phyloP scores from a whole-genome alignment of 805 yeast species.

The Cyberlindnera mississippiensis region DNA sequence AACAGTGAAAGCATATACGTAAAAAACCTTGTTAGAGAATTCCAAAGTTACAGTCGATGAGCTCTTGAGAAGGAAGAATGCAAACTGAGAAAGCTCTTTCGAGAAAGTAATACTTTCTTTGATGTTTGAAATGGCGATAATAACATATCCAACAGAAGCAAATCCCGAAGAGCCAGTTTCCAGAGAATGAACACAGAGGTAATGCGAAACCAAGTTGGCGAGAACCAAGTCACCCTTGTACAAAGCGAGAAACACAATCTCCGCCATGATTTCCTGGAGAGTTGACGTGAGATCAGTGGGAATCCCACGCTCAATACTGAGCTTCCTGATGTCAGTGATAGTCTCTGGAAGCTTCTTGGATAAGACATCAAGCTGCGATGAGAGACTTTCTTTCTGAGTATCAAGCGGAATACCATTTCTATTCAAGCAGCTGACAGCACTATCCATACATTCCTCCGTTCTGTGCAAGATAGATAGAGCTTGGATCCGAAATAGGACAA shows the following conservation, averaged over 20 bases:
- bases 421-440: conserved; percentile 34
- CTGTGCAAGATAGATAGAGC: conserved; percentile 19
- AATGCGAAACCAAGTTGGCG: conserved; percentile 31
- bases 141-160: conserved; percentile 37
- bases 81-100: conserved; percentile 38
- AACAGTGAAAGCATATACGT: conserved; percentile 37
- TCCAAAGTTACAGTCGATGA: conserved; percentile 31
- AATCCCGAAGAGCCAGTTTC: conserved; percentile 38
- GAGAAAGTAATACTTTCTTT: conserved; percentile 34
- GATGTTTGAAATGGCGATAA: conserved; percentile 36
- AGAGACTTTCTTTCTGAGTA: conserved; percentile 27
- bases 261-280: conserved; percentile 39
- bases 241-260: conserved; percentile 35
- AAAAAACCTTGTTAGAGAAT: conserved; percentile 37
- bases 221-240: conserved; percentile 28
- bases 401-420: conserved; percentile 34
- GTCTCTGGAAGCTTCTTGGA: conserved; percentile 31
- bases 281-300: conserved; percentile 30
- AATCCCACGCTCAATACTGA: conserved; percentile 28
- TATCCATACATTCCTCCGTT: conserved; percentile 10
- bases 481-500: conserved; percentile 36
- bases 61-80: conserved; percentile 35
- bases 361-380: conserved; percentile 22
- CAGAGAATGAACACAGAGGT: conserved; percentile 34
- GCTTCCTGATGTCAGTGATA: conserved; percentile 13